A percentile compares a stretch with the other conserved stretches of the same genome.
phyloP scores from a whole-genome alignment of 164 flowering plant species.

The Magnolia kwangsiensis region DNA sequence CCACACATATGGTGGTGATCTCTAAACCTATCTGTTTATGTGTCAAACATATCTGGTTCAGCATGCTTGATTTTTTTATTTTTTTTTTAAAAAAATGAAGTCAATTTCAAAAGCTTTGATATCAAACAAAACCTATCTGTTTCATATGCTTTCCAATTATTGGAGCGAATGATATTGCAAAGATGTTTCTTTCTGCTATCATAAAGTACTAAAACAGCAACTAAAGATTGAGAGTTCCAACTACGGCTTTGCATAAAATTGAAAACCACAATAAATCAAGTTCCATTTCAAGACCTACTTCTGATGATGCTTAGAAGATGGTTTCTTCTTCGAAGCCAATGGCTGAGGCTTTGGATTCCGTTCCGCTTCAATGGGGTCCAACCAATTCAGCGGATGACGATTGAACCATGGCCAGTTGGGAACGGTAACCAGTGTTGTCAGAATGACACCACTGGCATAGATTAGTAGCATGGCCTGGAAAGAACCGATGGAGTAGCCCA shows the following conservation, averaged over 20 bases:
- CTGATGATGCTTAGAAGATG: conserved; percentile 37
- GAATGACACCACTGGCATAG: conserved; percentile 68
- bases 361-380: conserved; percentile 75
- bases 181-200: neutral
- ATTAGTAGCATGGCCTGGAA: conserved; percentile 66
- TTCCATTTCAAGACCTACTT: conserved; percentile 38
- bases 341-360: conserved; percentile 66
- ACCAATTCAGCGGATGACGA: conserved; percentile 78
- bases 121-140: no score
- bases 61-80: no score
- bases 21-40: no score
- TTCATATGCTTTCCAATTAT: neutral
- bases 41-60: no score
- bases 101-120: no score
- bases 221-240: neutral
- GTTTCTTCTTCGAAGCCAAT: conserved; percentile 46
- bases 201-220: neutral
- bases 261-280: neutral
- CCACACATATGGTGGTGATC: no score
- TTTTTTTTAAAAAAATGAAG: no score
- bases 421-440: conserved; percentile 65
- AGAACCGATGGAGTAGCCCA: conserved; percentile 59
- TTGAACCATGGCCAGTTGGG: conserved; percentile 96
- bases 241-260: no score
- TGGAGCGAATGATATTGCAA: neutral